phyloP scores from a whole-genome alignment of 2,329 filamentous ascomycete genomes.

The Cytospora mali region DNA sequence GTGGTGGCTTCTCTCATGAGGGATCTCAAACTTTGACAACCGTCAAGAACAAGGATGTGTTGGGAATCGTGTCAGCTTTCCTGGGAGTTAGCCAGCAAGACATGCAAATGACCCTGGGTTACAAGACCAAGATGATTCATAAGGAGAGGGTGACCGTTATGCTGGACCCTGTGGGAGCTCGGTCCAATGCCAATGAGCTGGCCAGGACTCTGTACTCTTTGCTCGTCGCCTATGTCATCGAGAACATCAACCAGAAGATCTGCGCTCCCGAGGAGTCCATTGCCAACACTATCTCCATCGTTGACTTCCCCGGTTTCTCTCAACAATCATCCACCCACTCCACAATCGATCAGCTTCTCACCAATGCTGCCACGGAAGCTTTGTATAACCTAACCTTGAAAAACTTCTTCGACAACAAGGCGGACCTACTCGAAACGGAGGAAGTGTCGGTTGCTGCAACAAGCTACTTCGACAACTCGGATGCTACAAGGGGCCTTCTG shows the following conservation, averaged over 20 bases:
- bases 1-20: conserved; percentile 94
- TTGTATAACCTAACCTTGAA: conserved; percentile 93
- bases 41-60: conserved; percentile 90
- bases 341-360: conserved; percentile 86
- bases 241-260: conserved; percentile 85
- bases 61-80: conserved; percentile 89
- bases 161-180: conserved; percentile 89
- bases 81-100: conserved; percentile 80
- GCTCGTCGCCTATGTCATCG: conserved; percentile 90
- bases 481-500: conserved; percentile 86
- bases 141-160: conserved; percentile 98
- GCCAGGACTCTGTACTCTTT: conserved; percentile 92
- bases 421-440: conserved; percentile 90
- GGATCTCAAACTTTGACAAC: conserved; percentile 82
- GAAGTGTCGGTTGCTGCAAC: conserved; percentile 89
- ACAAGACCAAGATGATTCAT: conserved; percentile 96
- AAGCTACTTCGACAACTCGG: conserved; percentile 97
- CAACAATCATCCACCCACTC: conserved; percentile 83
- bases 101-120: conserved; percentile 85
- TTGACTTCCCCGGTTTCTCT: conserved; percentile 95
- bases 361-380: conserved; percentile 89
- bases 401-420: conserved; percentile 94
- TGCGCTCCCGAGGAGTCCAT: conserved; percentile 87
- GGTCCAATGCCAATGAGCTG: conserved; percentile 90
- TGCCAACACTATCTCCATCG: conserved; percentile 89